Conservation (phyloP, 495 filamentous ascomycete species). For the Neurospora hispaniola region DNA sequence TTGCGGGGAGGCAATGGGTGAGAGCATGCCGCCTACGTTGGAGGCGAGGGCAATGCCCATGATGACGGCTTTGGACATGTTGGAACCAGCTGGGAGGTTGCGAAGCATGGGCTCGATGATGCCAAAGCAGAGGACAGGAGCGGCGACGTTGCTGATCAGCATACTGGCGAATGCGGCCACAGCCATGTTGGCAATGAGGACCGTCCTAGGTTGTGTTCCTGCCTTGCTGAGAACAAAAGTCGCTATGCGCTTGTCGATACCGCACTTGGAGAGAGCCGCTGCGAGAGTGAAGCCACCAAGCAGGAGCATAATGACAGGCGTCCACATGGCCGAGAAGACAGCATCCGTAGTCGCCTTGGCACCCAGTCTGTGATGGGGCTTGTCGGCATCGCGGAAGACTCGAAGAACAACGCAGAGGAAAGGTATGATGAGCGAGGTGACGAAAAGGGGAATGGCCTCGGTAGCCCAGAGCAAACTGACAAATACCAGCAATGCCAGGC, state of each 20-base stretch:
- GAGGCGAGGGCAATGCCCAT: constrained; percentile 92
- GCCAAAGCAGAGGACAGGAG: constrained; percentile 95
- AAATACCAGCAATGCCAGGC: constrained; percentile 84
- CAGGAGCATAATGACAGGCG: constrained; percentile 95
- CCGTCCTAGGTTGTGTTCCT: constrained; percentile 75
- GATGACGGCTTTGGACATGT: constrained; percentile 90
- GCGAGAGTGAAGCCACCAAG: constrained; percentile 95
- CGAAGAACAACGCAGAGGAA: constrained; percentile 82
- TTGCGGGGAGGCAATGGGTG: constrained; percentile 91
- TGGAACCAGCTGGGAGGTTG: constrained; percentile 78
- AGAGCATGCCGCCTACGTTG: constrained; percentile 92
- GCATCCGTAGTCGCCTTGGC: constrained; percentile 66
- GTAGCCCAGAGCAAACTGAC: constrained; percentile 95
- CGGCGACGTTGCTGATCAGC: constrained; percentile 98
- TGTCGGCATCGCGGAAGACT: constrained; percentile 68
- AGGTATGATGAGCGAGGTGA: constrained; percentile 86
- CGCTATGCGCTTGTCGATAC: constrained; percentile 93
- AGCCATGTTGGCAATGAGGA: constrained; percentile 94
- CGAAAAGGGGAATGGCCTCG: constrained; percentile 95
- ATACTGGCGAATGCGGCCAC: constrained; percentile 96
- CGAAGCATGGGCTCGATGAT: constrained; percentile 95
- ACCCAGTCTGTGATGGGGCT: constrained; percentile 56
- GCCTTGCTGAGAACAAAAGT: constrained; percentile 96
- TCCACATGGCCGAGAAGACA: constrained; percentile 96
- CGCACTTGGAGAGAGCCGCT: constrained; percentile 90